Base-by-base conservation (phyloP, 441 rosid genomes). In the California macrophylla region DNA sequence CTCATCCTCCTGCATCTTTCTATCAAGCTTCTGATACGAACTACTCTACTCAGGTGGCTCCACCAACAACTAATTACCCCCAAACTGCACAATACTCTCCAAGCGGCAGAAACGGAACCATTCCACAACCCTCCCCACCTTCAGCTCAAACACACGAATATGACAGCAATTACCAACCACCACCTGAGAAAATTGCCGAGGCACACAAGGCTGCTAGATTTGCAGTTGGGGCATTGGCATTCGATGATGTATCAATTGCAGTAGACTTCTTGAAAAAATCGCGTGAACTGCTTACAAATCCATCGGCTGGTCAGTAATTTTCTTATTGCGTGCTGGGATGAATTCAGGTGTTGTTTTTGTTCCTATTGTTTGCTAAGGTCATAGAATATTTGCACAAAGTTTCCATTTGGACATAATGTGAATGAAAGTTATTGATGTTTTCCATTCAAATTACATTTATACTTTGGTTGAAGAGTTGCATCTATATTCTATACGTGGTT, bases 131-230 rank as follows among this genome's bases (percentile, higher is more conserved):
- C 70, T 60, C 67, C 24, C 82, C 82, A 28, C 23, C 79, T 78
- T 16, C 86, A 16, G 26, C 82, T 16, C 76, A 81, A 72, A 73
- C 82, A 42, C 85, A 78, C 79, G 80, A 91, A 56, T 88, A 93
- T 50, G 95, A 91, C 83, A 77, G 84, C 75, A 89, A 82, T 76
- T 89, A 89, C 83, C 85, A 80, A 75, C 98, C 96, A 21, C 76
- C 89, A 23, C 88, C 95, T 5, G 97, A 88, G 79, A 91, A 89
- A 84, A 82, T 93, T 3, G 85, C 88, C 0, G 97, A 89, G 79
- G 98, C 98, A 64, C 97, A 86, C 75, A 93, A 93, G 77, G 96
- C 97, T 73, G 98, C 97, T 2, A 85, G 95, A 79, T 91, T 91
- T 74, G 98, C 96, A 0, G 98, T 93, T 64, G 95, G 96, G 68